Evolutionary conservation across 441 rosid species (phyloP).

Genomic region (Manihot esculenta): DNA sequence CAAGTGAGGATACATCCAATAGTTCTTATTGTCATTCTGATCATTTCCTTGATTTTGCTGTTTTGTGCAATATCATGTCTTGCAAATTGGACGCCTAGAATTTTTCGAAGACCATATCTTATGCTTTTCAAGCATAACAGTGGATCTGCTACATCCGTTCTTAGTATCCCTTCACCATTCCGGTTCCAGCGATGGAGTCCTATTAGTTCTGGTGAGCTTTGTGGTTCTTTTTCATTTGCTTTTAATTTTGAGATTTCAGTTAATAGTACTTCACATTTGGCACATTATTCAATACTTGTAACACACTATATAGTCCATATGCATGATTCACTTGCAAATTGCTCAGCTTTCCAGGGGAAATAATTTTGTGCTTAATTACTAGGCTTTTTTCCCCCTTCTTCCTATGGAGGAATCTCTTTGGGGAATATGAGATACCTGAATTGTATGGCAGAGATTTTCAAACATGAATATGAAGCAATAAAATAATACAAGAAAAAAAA

Average conservation of each 20-base stretch:
- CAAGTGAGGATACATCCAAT: conserved; percentile 68
- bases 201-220: conserved; percentile 58
- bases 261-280: neutral
- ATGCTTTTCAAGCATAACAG: conserved; percentile 74
- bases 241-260: neutral
- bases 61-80: conserved; percentile 70
- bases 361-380: neutral
- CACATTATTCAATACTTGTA: neutral
- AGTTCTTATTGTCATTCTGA: conserved; percentile 53
- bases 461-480: neutral
- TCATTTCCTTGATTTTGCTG: conserved; percentile 65
- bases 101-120: conserved; percentile 68
- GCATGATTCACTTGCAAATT: neutral
- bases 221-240: neutral
- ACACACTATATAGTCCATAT: neutral
- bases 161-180: conserved; percentile 75
- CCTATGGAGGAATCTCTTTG: neutral
- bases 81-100: conserved; percentile 65
- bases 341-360: neutral
- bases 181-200: conserved; percentile 90
- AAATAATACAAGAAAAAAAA: neutral
- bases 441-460: too few relatives aligned
- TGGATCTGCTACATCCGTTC: conserved; percentile 63
- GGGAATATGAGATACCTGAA: neutral
- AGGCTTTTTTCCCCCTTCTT: neutral